Evolutionary conservation across 495 filamentous ascomycete species (phyloP), one percentile per base, ranked within the genome.

Genomic region (Cladorrhinum samala): DNA sequence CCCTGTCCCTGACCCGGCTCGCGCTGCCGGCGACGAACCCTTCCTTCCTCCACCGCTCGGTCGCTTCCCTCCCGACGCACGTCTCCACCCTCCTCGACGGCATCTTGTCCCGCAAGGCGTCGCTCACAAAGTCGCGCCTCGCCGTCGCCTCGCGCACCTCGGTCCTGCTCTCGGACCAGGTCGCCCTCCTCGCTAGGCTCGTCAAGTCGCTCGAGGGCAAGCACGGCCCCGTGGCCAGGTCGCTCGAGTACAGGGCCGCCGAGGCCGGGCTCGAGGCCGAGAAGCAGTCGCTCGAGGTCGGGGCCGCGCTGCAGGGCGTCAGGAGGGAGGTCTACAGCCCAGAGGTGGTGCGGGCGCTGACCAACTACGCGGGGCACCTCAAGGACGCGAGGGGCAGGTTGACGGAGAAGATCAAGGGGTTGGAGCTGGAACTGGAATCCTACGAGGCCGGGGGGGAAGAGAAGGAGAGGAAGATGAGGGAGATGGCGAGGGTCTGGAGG

Each of bases 161-260:
- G 0, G 41, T 33, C 1, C 64, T 77, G 3, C 62, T 75, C 0
- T 19, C 56, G 6, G 53, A 46, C 1, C 66, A 70, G 37, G 60
- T 68, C 0, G 46, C 50, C 0, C 61, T 64, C 4, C 50, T 79
- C 0, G 27, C 64, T 1, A 60, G 62, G 2, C 63, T 78, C 0
- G 19, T 75, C 11, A 64, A 64, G 27, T 36, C 65, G 0, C 67
- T 78, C 1, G 72, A 74, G 36, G 60, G 68, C 1, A 87, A 86
- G 58, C 85, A 90, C 68, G 86, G 86, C 37, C 67, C 77, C 2
- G 57, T 88, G 2, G 77, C 86, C 6, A 72, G 85, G 5, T 78
- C 79, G 47, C 70, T 89, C 25, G 78, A 80, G 37, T 69, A 77
- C n/a, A 76, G 78, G 30, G 84, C 84, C 6, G 66, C 74, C 36